A percentile compares a stretch with the other conserved stretches of the same genome.
Conservation (phyloP, 768 basidiomycete genomes). For the Phylloporus sp. region DNA sequence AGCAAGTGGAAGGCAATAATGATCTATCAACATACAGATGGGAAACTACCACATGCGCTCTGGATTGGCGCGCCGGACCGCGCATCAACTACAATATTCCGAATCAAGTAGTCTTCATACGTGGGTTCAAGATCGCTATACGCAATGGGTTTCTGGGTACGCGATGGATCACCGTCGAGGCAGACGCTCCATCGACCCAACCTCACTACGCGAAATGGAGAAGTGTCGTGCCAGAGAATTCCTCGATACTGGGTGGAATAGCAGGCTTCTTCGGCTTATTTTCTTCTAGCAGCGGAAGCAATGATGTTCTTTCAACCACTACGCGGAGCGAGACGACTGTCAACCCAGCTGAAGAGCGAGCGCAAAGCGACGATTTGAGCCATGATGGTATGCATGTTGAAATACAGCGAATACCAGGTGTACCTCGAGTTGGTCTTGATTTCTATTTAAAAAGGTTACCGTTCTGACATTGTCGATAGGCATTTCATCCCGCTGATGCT, state of each 20-base stretch:
- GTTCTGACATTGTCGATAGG: neutral
- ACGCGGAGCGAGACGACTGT: neutral
- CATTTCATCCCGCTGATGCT: slow-evolving; percentile 9
- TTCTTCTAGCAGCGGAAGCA: too few relatives aligned
- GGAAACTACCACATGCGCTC: slow-evolving; percentile 3
- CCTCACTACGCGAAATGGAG: too few relatives aligned
- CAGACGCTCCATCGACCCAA: neutral
- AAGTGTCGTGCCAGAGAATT: neutral
- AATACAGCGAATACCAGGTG: neutral
- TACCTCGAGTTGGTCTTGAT: neutral
- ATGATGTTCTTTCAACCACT: neutral
- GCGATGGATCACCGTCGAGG: neutral
- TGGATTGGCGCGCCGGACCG: slow-evolving; percentile 13
- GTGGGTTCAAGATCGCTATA: slow-evolving; percentile 23
- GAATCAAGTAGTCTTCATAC: slow-evolving; percentile 28
- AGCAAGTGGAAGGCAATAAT: neutral
- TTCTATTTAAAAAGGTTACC: neutral
- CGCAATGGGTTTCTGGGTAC: neutral
- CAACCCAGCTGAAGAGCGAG: neutral
- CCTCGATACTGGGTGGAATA: neutral
- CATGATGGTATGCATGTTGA: neutral
- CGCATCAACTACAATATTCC: neutral
- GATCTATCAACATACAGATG: slow-evolving; percentile 7
- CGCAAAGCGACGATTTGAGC: neutral
- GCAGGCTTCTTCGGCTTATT: neutral